These are phyloP conservation scores for Eleusine indica DNA, from an alignment of 176 grass and related monocot species.

Conservation along the genomic window DNA sequence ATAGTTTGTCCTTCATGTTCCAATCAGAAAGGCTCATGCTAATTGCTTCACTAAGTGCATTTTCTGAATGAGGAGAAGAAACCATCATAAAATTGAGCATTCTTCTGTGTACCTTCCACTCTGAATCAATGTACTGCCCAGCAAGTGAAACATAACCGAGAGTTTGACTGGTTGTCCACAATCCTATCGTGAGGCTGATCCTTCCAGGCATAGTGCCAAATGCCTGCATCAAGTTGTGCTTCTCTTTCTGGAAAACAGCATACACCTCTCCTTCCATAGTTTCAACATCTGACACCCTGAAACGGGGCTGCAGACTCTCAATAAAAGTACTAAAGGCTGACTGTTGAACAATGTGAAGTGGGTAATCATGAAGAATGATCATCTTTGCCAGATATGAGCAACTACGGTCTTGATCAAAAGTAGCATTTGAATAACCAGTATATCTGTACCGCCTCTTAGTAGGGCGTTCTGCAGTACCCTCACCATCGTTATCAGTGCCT, in stretches of 20 bases:
- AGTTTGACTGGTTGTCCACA: slow-evolving; percentile 89
- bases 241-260: slow-evolving; percentile 75
- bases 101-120: slow-evolving; percentile 72
- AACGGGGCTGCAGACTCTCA: slow-evolving; percentile 77
- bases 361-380: slow-evolving; percentile 86
- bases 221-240: slow-evolving; percentile 57
- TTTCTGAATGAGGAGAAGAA: slow-evolving; percentile 89
- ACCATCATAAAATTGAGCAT: slow-evolving; percentile 98
- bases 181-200: slow-evolving; percentile 73
- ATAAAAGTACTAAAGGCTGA: slow-evolving; percentile 64
- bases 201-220: slow-evolving; percentile 68
- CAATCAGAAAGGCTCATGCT: slow-evolving; percentile 61
- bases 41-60: slow-evolving; percentile 85
- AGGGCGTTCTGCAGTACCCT: slow-evolving; percentile 38
- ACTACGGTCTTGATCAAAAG: slow-evolving; percentile 84
- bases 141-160: slow-evolving; percentile 80
- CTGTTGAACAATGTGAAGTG: slow-evolving; percentile 85
- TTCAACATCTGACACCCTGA: slow-evolving; percentile 61
- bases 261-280: slow-evolving; percentile 72
- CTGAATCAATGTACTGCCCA: slow-evolving; percentile 67
- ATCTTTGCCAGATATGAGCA: slow-evolving; percentile 71
- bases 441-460: slow-evolving; percentile 79
- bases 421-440: slow-evolving; percentile 70
- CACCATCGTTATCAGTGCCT: slow-evolving; percentile 61
- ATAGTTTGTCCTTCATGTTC: slow-evolving; percentile 83